phyloP scores from a whole-genome alignment of 2,329 filamentous ascomycete genomes.

The Cladosporium velox region DNA sequence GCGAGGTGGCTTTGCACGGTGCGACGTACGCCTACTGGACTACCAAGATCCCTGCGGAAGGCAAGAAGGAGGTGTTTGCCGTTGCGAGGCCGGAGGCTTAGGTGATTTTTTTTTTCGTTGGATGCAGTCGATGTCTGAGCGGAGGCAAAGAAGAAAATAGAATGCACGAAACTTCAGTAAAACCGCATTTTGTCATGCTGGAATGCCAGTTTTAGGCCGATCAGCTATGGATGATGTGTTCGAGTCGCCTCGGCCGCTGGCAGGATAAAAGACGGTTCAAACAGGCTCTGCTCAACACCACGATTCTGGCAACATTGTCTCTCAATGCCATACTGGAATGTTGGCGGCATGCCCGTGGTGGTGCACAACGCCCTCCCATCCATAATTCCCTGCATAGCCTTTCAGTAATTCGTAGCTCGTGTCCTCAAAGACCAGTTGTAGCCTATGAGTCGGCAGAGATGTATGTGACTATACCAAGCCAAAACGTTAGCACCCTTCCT shows the following conservation, averaged over 20 bases:
- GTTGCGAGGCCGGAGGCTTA: conserved; percentile 26
- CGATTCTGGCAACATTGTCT: not conserved
- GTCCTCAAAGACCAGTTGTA: not conserved
- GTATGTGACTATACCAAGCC: conserved; percentile 61
- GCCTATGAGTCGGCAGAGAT: conserved; percentile 62
- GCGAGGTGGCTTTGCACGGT: conserved; percentile 66
- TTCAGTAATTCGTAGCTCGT: not conserved
- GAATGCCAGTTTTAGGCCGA: not conserved
- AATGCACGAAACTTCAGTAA: not conserved
- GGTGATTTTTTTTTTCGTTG: not conserved
- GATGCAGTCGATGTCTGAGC: not conserved
- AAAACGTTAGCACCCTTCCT: not conserved
- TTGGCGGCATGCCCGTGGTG: not conserved
- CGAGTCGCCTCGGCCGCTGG: not conserved
- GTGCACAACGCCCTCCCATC: not conserved
- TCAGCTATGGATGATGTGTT: not conserved
- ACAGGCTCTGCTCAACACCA: not conserved
- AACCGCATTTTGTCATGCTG: not conserved
- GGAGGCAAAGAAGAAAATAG: not conserved
- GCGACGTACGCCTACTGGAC: conserved; percentile 67
- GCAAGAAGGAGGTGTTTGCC: conserved; percentile 28
- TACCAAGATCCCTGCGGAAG: conserved; percentile 42
- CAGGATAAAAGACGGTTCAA: not conserved
- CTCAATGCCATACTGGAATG: not conserved
- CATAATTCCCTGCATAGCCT: not conserved